Conservation (phyloP, 176 grass and related monocot genomes). For the Phoenix dactylifera region DNA sequence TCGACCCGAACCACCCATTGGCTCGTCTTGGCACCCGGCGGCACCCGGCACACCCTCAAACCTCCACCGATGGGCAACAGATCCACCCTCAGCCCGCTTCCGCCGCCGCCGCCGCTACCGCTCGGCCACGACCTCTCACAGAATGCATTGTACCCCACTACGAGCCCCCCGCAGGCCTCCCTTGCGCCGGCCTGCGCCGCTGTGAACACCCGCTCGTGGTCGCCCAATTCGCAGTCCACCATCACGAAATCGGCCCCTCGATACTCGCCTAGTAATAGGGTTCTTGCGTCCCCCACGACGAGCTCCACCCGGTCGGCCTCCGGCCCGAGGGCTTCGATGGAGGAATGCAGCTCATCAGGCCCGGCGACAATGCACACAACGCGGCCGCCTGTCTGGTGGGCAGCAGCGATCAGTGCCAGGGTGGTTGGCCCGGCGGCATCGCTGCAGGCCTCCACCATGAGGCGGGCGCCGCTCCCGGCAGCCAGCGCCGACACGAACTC, state of each 20-base stretch:
- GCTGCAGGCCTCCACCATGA: constrained; percentile 16
- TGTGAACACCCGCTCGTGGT: background rate
- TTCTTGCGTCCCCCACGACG: constrained; percentile 4
- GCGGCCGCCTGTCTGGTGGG: constrained; percentile 15
- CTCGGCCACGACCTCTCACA: background rate
- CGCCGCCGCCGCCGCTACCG: background rate
- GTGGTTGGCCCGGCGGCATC: constrained; percentile 10
- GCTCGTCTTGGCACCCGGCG: background rate
- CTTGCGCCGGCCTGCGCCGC: constrained; percentile 6
- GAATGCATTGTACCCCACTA: constrained; percentile 5
- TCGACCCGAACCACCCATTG: constrained; percentile 20
- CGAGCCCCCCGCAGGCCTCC: constrained; percentile 7
- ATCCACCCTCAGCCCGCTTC: background rate
- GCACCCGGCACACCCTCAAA: constrained; percentile 17
- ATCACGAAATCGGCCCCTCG: constrained; percentile 19
- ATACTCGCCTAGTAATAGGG: constrained; percentile 1
- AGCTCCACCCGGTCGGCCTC: constrained; percentile 1
- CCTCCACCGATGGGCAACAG: constrained; percentile 17
- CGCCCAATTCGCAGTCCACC: constrained; percentile 6
- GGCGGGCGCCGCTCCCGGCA: constrained; percentile 15
- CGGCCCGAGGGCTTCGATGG: background rate
- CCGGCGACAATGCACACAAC: constrained; percentile 7
- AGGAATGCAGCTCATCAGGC: constrained; percentile 1
- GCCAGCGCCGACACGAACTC: constrained; percentile 22
- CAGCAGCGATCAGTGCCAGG: constrained; percentile 8